Evolutionary conservation across 2,329 filamentous ascomycete genomes (phyloP).

Genomic region (Diaporthe humulicola): DNA sequence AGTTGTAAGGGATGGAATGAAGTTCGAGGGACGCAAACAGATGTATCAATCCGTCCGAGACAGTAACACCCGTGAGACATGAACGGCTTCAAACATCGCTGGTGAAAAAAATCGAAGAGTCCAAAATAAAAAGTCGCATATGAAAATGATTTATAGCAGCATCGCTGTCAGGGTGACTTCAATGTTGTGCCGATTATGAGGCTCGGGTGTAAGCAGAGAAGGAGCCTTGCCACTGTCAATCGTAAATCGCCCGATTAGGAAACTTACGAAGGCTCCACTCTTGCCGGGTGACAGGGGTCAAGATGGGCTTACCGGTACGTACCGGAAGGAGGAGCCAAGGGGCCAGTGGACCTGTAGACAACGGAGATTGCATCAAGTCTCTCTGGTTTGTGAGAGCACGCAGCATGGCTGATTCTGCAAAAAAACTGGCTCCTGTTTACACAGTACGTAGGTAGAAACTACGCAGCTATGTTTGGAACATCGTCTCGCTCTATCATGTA

Average conservation of each 20-base stretch:
- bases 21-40: not conserved
- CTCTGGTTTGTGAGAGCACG: not conserved
- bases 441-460: not conserved
- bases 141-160: not conserved
- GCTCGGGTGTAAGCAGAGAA: slow-evolving; percentile 4
- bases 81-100: not conserved
- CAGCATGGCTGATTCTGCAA: not conserved
- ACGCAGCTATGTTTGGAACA: not conserved
- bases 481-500: not conserved
- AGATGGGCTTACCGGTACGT: not conserved
- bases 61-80: not conserved
- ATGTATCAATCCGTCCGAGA: not conserved
- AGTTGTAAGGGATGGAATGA: not conserved
- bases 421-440: not conserved
- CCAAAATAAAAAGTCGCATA: not conserved
- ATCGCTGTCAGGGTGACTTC: not conserved
- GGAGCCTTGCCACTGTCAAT: not conserved
- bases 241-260: slow-evolving; percentile 20
- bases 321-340: not conserved
- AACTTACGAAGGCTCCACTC: slow-evolving; percentile 19
- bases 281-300: not conserved
- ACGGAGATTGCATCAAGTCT: not conserved
- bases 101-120: too few species aligned
- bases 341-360: not conserved
- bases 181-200: slow-evolving; percentile 6